A percentile compares a stretch with the other conserved stretches of the same genome.
phyloP scores from a whole-genome alignment of 495 filamentous ascomycete genomes.

The Podospora sp. region DNA sequence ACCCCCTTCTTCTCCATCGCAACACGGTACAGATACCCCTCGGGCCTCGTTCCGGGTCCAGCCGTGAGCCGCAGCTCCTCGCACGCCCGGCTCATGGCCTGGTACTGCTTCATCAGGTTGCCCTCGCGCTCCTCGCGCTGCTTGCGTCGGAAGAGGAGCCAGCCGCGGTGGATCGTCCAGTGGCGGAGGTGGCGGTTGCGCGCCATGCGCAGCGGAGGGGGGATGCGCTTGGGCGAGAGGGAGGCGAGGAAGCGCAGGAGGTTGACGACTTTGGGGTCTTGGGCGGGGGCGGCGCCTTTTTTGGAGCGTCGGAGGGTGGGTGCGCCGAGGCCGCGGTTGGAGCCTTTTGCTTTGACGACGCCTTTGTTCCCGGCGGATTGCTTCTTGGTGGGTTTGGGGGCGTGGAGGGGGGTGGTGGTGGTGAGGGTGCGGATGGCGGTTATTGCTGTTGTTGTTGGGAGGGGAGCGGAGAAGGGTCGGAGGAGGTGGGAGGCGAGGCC shows the following conservation, averaged over 20 bases:
- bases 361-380: no score
- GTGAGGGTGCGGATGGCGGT: slow-evolving; percentile 19
- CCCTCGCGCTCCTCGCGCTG: slow-evolving; percentile 60
- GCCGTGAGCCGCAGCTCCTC: slow-evolving; percentile 75
- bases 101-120: slow-evolving; percentile 71
- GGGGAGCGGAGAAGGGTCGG: slow-evolving; percentile 16
- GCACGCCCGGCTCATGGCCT: slow-evolving; percentile 76
- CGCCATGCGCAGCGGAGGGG: slow-evolving; percentile 80
- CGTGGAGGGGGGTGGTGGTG: slow-evolving; percentile 4
- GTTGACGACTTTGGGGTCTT: slow-evolving; percentile 37
- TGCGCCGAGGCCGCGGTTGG: no score
- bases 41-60: slow-evolving; percentile 60
- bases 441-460: slow-evolving; percentile 6
- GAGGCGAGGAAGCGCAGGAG: slow-evolving; percentile 34
- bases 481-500: slow-evolving; percentile 35
- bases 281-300: slow-evolving; percentile 15
- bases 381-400: slow-evolving; percentile 1
- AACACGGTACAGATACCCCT: slow-evolving; percentile 77
- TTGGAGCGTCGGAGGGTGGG: slow-evolving; percentile 21
- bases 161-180: slow-evolving; percentile 99
- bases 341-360: no score
- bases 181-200: slow-evolving; percentile 88
- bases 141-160: slow-evolving; percentile 70
- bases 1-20: slow-evolving; percentile 85
- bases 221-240: slow-evolving; percentile 41